Evolutionary conservation across 108 stramenopile genomes (phyloP).

Genomic region (Asterionellopsis glacialis): DNA sequence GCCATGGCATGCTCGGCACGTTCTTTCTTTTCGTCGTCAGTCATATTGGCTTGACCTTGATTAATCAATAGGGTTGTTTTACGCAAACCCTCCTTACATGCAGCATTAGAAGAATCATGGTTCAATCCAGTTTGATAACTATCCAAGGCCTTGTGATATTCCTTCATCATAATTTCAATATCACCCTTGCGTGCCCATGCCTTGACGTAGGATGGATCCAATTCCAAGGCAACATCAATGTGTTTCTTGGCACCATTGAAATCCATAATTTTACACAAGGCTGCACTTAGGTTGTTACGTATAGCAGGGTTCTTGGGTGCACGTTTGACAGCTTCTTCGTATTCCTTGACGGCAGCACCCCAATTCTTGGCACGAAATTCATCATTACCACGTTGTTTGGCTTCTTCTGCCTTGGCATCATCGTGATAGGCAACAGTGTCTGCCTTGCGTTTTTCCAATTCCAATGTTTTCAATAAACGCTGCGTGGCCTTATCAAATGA

Average conservation of each 20-base stretch:
- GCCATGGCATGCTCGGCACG: slow-evolving; percentile 97
- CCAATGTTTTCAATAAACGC: slow-evolving; percentile 89
- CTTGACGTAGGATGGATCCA: slow-evolving; percentile 98
- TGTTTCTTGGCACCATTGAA: slow-evolving; percentile 93
- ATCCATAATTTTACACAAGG: slow-evolving; percentile 95
- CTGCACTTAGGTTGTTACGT: slow-evolving; percentile 96
- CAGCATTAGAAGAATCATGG: slow-evolving; percentile 80
- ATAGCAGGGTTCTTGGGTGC: slow-evolving; percentile 96
- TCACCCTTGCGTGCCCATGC: slow-evolving; percentile 98
- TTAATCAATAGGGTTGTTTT: slow-evolving; percentile 80
- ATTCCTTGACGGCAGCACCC: slow-evolving; percentile 79
- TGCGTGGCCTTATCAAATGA: slow-evolving; percentile 84
- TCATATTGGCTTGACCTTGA: slow-evolving; percentile 47
- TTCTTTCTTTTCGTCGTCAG: slow-evolving; percentile 88
- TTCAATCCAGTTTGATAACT: slow-evolving; percentile 90
- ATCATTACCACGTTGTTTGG: slow-evolving; percentile 96
- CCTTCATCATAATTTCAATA: slow-evolving; percentile 96
- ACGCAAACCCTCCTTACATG: slow-evolving; percentile 90
- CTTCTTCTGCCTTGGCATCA: slow-evolving; percentile 94
- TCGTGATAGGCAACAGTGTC: slow-evolving; percentile 88
- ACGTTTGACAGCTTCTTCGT: slow-evolving; percentile 97
- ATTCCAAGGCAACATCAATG: slow-evolving; percentile 91
- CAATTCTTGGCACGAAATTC: slow-evolving; percentile 89
- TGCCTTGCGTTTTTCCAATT: slow-evolving; percentile 92
- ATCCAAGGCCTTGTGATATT: slow-evolving; percentile 97